Evolutionary conservation across 2,329 filamentous ascomycete genomes (phyloP).

Genomic region (Fusarium sublunatum): DNA sequence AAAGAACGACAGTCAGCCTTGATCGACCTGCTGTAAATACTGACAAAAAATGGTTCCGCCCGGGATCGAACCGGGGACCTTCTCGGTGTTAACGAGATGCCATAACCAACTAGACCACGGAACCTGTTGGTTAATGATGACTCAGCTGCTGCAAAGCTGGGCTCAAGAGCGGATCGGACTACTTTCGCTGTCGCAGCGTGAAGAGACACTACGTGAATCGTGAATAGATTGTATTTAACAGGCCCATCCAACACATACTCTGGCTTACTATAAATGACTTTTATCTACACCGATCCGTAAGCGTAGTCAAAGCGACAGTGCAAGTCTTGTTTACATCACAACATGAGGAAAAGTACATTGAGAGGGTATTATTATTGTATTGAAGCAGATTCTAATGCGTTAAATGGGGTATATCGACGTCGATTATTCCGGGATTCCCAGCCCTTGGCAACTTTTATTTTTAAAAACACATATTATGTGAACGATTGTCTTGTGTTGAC

Average conservation of each 20-base stretch:
- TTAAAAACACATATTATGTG: constrained; percentile 15
- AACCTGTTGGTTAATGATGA: neutral
- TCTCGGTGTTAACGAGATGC: neutral
- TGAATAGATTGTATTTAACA: too few species aligned
- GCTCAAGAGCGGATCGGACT: too few species aligned
- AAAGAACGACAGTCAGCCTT: too few species aligned
- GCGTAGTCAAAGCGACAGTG: neutral
- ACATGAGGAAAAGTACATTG: neutral
- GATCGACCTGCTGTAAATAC: too few species aligned
- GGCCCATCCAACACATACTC: too few species aligned
- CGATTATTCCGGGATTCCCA: constrained; percentile 8
- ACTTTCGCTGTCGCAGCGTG: too few species aligned
- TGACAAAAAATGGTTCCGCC: neutral
- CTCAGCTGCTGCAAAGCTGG: too few species aligned
- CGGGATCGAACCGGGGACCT: constrained; percentile 2
- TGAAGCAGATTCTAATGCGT: constrained; percentile 26
- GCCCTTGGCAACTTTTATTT: constrained; percentile 18
- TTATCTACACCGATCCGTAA: too few species aligned
- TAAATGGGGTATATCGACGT: constrained; percentile 22
- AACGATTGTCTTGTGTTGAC: constrained; percentile 38
- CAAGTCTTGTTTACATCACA: neutral
- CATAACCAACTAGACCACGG: constrained; percentile 3
- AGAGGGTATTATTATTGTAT: neutral
- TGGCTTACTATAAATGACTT: too few species aligned
- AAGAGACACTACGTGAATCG: too few species aligned